Conservation (phyloP, 768 basidiomycete genomes). For the Tulasnella sp. region DNA sequence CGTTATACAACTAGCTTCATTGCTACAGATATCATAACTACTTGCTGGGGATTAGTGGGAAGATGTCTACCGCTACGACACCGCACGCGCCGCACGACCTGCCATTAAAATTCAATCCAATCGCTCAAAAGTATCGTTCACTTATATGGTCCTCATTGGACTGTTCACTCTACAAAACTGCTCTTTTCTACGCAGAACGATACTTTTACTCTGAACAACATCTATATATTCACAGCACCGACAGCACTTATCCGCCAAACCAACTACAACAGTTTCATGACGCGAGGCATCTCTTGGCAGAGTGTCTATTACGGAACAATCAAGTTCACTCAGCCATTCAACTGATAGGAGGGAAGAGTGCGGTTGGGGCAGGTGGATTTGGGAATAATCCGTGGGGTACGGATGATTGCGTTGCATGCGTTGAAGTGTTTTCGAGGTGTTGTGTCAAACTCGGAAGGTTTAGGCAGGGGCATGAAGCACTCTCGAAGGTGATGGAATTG, state of each 20-base stretch:
- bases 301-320: constrained; percentile 51
- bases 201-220: constrained; percentile 37
- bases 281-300: constrained; percentile 75
- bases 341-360: constrained; percentile 52
- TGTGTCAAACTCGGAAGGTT: constrained; percentile 59
- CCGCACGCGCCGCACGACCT: no score
- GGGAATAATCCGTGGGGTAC: no score
- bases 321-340: constrained; percentile 64
- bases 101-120: not conserved
- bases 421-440: constrained; percentile 66
- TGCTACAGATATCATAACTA: no score
- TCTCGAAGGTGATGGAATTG: constrained; percentile 19
- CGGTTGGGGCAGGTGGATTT: no score
- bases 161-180: constrained; percentile 60
- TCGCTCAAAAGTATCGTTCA: constrained; percentile 19
- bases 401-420: constrained; percentile 64
- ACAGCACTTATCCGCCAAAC: no score
- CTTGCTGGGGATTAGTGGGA: no score
- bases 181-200: constrained; percentile 81
- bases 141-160: constrained; percentile 79
- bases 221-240: constrained; percentile 49
- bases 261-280: no score
- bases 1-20: no score
- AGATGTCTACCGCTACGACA: no score
- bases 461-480: constrained; percentile 43